Conservation (phyloP, 2,329 filamentous ascomycete genomes). For the Hypomyces rosellus region DNA sequence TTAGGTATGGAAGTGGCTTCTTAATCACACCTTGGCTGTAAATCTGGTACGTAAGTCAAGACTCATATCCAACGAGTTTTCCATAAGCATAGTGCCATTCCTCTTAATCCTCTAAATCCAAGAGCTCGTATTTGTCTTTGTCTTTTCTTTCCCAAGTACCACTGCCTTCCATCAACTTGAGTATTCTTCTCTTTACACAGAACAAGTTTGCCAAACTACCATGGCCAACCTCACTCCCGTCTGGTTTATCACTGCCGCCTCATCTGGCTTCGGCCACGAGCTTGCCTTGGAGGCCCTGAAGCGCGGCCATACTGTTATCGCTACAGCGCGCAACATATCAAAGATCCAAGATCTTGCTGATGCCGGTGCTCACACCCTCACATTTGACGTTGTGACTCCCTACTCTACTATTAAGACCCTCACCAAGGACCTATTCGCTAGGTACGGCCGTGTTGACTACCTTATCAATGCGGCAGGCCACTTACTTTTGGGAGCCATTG, state of each 20-base stretch:
- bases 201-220: too few species aligned
- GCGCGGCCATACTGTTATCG: conserved; percentile 44
- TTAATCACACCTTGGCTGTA: too few species aligned
- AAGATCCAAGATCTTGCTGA: conserved; percentile 36
- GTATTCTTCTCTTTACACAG: too few species aligned
- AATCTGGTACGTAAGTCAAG: too few species aligned
- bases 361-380: conserved; percentile 35
- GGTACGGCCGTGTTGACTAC: conserved; percentile 38
- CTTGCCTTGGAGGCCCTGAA: conserved; percentile 38
- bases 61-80: too few species aligned
- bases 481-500: conserved; percentile 35
- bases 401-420: conserved; percentile 29
- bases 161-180: too few species aligned
- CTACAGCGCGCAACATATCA: conserved; percentile 38
- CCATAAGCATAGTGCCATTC: too few species aligned
- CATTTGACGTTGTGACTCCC: conserved; percentile 41
- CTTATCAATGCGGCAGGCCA: conserved; percentile 44
- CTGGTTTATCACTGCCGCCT: conserved; percentile 49
- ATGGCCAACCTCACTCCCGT: conserved; percentile 21
- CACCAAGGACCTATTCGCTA: conserved; percentile 26
- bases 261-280: conserved; percentile 44
- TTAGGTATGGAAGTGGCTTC: too few species aligned
- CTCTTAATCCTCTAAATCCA: too few species aligned
- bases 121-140: too few species aligned
- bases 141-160: too few species aligned